phyloP scores from a whole-genome alignment of 1,139 yeast genomes.

The Dujonia santamariae region DNA sequence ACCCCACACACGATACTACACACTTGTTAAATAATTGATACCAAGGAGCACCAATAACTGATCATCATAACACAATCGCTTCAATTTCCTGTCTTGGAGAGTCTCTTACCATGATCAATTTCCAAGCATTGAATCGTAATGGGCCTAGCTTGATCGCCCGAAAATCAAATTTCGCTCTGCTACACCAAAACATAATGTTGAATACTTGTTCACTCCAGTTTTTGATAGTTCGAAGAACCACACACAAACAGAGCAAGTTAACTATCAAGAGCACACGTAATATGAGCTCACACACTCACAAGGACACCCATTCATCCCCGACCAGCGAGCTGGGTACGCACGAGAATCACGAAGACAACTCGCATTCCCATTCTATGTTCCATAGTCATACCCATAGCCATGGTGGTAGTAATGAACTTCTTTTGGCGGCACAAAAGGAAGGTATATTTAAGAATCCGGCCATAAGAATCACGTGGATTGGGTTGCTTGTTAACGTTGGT shows the following conservation, averaged over 20 bases:
- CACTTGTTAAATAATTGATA: too few relatives aligned
- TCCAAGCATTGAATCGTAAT: not conserved
- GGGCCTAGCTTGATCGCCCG: slow-evolving; percentile 2
- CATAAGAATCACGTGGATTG: slow-evolving; percentile 90
- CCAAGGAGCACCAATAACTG: too few relatives aligned
- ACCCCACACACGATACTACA: too few relatives aligned
- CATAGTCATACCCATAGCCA: slow-evolving; percentile 35
- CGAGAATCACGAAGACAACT: slow-evolving; percentile 12
- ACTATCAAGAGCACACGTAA: not conserved
- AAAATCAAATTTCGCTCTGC: slow-evolving; percentile 2
- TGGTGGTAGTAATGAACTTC: slow-evolving; percentile 28
- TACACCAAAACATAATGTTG: slow-evolving; percentile 1
- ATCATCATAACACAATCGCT: too few relatives aligned
- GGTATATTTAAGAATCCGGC: slow-evolving; percentile 65
- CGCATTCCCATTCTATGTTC: slow-evolving; percentile 16
- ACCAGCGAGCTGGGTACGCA: not conserved
- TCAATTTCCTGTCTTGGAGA: too few relatives aligned
- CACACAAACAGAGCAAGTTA: not conserved
- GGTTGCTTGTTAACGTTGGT: slow-evolving; percentile 75
- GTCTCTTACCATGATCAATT: not conserved
- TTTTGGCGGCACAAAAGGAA: slow-evolving; percentile 22
- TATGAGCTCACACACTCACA: not conserved
- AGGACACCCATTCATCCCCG: slow-evolving; percentile 14
- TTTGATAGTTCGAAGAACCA: not conserved
- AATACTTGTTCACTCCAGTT: not conserved